These are phyloP conservation scores for Termitomyces sp. DNA, from an alignment of 768 basidiomycete species.

Conservation along the genomic window DNA sequence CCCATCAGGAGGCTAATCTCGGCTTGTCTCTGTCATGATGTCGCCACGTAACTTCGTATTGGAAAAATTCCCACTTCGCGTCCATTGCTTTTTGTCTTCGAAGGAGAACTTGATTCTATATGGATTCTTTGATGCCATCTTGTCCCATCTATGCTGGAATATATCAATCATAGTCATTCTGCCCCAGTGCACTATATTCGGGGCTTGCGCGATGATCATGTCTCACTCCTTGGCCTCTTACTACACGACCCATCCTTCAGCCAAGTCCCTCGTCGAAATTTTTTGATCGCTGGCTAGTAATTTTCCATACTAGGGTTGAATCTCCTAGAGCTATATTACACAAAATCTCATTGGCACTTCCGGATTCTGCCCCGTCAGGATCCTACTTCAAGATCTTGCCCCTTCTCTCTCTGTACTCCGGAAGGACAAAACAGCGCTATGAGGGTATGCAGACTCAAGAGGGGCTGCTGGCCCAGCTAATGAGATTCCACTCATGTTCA, in stretches of 20 bases:
- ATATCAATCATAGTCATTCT: neutral
- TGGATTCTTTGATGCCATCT: neutral
- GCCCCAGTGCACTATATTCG: neutral
- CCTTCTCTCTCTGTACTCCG: neutral
- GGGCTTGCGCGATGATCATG: neutral
- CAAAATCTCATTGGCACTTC: neutral
- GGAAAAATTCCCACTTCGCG: neutral
- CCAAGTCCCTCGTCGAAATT: neutral
- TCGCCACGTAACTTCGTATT: neutral
- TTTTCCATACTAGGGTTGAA: neutral
- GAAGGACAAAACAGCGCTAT: neutral
- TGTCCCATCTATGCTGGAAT: neutral
- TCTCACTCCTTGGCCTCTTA: neutral
- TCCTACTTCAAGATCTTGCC: neutral
- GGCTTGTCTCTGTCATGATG: neutral
- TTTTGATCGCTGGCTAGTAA: neutral
- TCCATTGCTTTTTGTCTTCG: neutral
- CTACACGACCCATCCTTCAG: neutral
- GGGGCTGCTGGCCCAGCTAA: neutral
- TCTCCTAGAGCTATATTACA: neutral
- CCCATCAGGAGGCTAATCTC: neutral
- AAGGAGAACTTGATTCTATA: neutral
- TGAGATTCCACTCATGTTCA: neutral
- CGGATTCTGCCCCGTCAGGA: neutral
- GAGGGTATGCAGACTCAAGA: neutral